Percentiles rank a stretch among this genome's conserved stretches.
Conservation (phyloP, 1,284 basidiomycete genomes). For the Abortiporus biennis region DNA sequence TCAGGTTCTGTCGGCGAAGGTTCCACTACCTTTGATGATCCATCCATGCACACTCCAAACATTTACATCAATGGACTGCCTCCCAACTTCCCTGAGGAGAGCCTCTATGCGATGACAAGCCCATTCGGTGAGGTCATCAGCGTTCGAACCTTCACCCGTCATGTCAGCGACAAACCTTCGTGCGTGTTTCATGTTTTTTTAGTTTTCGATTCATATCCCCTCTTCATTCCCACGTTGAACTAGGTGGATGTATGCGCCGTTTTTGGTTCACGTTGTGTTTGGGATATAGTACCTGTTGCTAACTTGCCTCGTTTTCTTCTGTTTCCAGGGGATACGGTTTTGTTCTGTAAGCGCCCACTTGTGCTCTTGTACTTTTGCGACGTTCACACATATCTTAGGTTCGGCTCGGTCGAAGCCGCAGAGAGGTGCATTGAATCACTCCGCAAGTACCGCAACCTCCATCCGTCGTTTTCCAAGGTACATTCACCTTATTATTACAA, state of each 20-base stretch:
- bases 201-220: background rate
- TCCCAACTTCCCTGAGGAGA: conserved; percentile 40
- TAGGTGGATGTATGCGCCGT: conserved; percentile 1
- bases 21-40: too few relatives aligned
- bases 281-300: background rate
- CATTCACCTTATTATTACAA: background rate
- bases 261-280: background rate
- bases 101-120: conserved; percentile 32
- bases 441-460: conserved; percentile 62
- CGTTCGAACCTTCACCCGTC: conserved; percentile 38
- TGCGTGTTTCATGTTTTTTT: conserved; percentile 14
- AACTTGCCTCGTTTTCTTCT: background rate
- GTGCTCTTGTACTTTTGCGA: too few relatives aligned
- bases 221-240: background rate
- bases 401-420: conserved; percentile 54
- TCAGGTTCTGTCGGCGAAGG: too few relatives aligned
- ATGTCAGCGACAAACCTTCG: conserved; percentile 34
- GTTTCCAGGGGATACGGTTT: conserved; percentile 68
- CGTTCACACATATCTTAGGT: conserved; percentile 33
- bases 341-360: conserved; percentile 50
- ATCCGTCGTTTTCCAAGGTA: conserved; percentile 67
- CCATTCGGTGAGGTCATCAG: conserved; percentile 35
- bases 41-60: too few relatives aligned
- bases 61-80: conserved; percentile 47
- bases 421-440: conserved; percentile 64